These are phyloP conservation scores for Ascochyta viciae-villosae DNA, from an alignment of 2,329 filamentous ascomycete species.

Conservation along the genomic window DNA sequence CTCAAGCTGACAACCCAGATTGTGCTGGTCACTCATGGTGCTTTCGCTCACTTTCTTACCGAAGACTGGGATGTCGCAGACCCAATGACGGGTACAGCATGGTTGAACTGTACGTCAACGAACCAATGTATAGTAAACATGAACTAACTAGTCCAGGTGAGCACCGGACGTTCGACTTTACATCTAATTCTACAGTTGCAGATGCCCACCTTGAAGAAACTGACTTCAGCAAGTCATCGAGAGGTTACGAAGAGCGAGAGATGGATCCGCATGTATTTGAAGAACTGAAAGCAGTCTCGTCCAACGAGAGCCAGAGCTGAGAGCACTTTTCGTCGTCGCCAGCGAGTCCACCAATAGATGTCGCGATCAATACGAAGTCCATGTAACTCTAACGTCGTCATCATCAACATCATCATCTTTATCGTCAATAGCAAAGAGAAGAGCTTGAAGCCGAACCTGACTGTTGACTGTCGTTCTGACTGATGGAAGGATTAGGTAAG, in stretches of 20 bases:
- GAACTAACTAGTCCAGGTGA: conserved; percentile 26
- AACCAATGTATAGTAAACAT: not conserved
- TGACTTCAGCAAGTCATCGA: conserved; percentile 27
- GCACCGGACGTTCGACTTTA: conserved; percentile 42
- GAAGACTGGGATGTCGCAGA: conserved; percentile 69
- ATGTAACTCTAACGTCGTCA: too few relatives aligned
- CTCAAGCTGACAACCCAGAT: conserved; percentile 60
- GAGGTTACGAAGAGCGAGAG: conserved; percentile 27
- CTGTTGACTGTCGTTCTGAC: not conserved
- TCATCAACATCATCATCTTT: too few relatives aligned
- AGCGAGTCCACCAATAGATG: not conserved
- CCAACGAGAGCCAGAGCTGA: conserved; percentile 15
- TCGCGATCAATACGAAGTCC: not conserved
- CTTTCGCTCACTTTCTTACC: conserved; percentile 83
- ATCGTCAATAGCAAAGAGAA: too few relatives aligned
- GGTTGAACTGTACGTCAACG: conserved; percentile 38
- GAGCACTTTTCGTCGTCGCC: not conserved
- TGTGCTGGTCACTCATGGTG: conserved; percentile 81
- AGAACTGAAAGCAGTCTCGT: conserved; percentile 31
- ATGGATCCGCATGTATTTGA: conserved; percentile 39
- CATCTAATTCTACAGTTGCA: conserved; percentile 27
- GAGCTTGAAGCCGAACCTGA: not conserved
- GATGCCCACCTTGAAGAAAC: conserved; percentile 43
- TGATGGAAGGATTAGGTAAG: not conserved
- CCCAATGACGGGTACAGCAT: conserved; percentile 41